Evolutionary conservation across 1,284 basidiomycete species (phyloP).

Genomic region (Ustilago lituana): DNA sequence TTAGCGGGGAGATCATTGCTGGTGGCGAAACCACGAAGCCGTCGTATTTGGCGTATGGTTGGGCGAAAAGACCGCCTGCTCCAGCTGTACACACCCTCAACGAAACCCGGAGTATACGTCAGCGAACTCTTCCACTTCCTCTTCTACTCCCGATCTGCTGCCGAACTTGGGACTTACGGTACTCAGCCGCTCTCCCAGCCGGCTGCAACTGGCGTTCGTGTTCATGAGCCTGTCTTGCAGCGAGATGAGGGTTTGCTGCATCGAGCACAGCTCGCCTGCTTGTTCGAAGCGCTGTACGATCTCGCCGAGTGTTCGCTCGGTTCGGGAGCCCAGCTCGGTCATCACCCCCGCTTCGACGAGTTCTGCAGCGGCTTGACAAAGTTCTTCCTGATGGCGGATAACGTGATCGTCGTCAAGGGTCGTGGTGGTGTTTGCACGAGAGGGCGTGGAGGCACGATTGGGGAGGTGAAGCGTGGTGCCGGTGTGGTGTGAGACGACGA

Average conservation of each 20-base stretch:
- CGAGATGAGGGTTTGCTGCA: constrained; percentile 21
- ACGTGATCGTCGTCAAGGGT: too few species aligned
- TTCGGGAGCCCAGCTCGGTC: neutral
- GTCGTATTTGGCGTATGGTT: constrained; percentile 6
- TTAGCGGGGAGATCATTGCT: too few species aligned
- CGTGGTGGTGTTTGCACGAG: too few species aligned
- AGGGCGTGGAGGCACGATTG: too few species aligned
- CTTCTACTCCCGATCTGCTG: too few species aligned
- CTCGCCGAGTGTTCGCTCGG: constrained; percentile 1
- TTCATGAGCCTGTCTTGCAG: constrained; percentile 16
- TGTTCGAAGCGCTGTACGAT: constrained; percentile 12
- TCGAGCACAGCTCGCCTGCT: constrained; percentile 19
- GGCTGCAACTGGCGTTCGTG: constrained; percentile 5
- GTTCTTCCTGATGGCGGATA: too few species aligned
- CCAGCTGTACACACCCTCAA: constrained; percentile 6
- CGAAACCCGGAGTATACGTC: neutral
- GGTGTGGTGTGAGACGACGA: constrained; percentile 21
- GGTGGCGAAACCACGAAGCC: too few species aligned
- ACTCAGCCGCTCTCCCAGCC: constrained; percentile 11
- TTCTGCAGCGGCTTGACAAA: too few species aligned
- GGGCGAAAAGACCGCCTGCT: constrained; percentile 17
- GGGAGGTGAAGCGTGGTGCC: too few species aligned
- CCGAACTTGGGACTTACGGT: constrained; percentile 10
- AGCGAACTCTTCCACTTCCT: too few species aligned
- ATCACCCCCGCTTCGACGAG: neutral